phyloP scores from a whole-genome alignment of 2,329 filamentous ascomycete species.

The Fusarium sacchari region DNA sequence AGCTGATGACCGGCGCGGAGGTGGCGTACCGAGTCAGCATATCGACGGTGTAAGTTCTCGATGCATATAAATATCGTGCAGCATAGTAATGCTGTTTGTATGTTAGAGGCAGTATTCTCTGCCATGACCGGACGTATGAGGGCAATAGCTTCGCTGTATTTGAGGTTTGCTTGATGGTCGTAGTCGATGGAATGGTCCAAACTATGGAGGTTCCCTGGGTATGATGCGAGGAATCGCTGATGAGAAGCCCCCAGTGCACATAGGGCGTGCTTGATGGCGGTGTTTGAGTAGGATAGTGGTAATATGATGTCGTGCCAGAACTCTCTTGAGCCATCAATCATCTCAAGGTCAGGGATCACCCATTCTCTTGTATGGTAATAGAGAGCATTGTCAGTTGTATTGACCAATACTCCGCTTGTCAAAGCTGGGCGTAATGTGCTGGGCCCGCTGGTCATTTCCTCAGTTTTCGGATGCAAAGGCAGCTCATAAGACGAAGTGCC shows the following conservation, averaged over 20 bases:
- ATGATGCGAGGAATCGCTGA: background rate
- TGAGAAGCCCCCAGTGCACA: constrained; percentile 15
- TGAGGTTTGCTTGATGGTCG: constrained; percentile 21
- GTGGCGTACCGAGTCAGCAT: constrained; percentile 36
- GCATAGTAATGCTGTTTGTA: constrained; percentile 31
- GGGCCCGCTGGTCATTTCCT: too few species aligned
- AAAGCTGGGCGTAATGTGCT: background rate
- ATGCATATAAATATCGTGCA: constrained; percentile 41
- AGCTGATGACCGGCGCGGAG: constrained; percentile 31
- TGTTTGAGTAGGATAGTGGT: background rate
- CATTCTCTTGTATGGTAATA: background rate
- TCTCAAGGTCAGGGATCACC: background rate
- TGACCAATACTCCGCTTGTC: background rate
- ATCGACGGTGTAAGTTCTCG: constrained; percentile 34
- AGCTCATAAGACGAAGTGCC: background rate
- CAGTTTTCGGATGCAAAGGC: background rate
- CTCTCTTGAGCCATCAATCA: background rate
- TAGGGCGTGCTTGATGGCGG: background rate
- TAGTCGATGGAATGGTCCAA: background rate
- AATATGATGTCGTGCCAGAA: constrained; percentile 14
- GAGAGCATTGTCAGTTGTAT: background rate
- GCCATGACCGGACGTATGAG: constrained; percentile 32
- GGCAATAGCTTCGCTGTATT: constrained; percentile 37
- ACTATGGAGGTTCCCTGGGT: background rate
- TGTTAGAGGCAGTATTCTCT: constrained; percentile 13